These are phyloP conservation scores for Fusarium albidum DNA, from an alignment of 2,329 filamentous ascomycete genomes.

Conservation along the genomic window DNA sequence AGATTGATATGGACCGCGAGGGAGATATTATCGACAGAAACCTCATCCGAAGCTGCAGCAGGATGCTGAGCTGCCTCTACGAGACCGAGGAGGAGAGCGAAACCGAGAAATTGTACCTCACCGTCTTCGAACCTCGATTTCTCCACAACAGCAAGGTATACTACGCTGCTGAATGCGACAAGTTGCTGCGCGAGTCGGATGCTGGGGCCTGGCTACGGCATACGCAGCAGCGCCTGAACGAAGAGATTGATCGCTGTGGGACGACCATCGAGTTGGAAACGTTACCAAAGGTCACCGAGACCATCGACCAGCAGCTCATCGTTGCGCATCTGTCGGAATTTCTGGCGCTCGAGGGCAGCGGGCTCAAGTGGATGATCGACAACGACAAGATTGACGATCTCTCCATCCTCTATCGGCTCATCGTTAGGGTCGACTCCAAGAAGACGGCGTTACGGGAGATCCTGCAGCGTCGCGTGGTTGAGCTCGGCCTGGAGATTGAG, in stretches of 20 bases:
- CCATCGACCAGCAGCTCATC: slow-evolving; percentile 86
- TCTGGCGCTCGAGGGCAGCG: slow-evolving; percentile 83
- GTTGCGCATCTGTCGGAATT: slow-evolving; percentile 80
- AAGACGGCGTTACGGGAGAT: slow-evolving; percentile 75
- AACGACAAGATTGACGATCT: slow-evolving; percentile 84
- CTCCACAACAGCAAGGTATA: slow-evolving; percentile 75
- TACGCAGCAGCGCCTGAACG: slow-evolving; percentile 75
- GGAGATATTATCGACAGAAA: slow-evolving; percentile 88
- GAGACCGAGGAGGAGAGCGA: slow-evolving; percentile 82
- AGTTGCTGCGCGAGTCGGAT: slow-evolving; percentile 79
- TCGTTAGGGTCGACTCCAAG: slow-evolving; percentile 77
- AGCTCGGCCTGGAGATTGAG: slow-evolving; percentile 86
- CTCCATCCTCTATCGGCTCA: slow-evolving; percentile 80
- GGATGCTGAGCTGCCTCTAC: slow-evolving; percentile 91
- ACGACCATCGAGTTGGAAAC: slow-evolving; percentile 82
- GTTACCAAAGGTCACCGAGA: slow-evolving; percentile 73
- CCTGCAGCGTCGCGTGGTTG: slow-evolving; percentile 77
- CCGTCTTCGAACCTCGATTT: slow-evolving; percentile 82
- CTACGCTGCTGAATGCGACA: slow-evolving; percentile 78
- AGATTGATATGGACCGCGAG: slow-evolving; percentile 90
- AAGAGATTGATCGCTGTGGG: slow-evolving; percentile 84
- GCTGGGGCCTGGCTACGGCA: slow-evolving; percentile 83
- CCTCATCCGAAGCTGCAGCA: slow-evolving; percentile 81
- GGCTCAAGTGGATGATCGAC: slow-evolving; percentile 88
- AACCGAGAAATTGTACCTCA: slow-evolving; percentile 82